Evolutionary conservation across 2,329 filamentous ascomycete species (phyloP).

Genomic region (Phoma herbarum): DNA sequence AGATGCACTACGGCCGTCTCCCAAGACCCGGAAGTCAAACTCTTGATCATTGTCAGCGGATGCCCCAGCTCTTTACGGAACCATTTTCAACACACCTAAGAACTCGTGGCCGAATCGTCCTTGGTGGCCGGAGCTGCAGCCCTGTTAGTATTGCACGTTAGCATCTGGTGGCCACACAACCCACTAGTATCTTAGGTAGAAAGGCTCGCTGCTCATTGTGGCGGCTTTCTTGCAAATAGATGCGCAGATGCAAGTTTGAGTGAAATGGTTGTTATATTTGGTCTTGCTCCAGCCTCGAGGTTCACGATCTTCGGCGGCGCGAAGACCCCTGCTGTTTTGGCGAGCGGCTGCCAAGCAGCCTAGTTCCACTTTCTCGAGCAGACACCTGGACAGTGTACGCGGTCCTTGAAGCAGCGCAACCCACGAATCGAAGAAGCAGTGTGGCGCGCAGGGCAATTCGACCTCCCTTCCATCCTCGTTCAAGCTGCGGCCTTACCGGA

Average conservation of each 20-base stretch:
- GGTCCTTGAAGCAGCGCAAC: constrained; percentile 37
- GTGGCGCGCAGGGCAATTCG: constrained; percentile 31
- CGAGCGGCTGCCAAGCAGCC: constrained; percentile 25
- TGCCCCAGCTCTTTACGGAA: background rate
- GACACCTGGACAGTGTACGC: constrained; percentile 48
- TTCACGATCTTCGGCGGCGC: constrained; percentile 37
- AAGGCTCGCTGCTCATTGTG: constrained; percentile 79
- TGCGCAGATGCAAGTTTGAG: background rate
- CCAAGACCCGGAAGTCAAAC: constrained; percentile 93
- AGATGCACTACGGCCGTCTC: constrained; percentile 90
- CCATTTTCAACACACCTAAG: constrained; percentile 72
- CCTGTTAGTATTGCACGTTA: constrained; percentile 30
- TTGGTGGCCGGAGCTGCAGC: constrained; percentile 88
- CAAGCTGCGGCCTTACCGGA: constrained; percentile 26
- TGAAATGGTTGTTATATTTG: constrained; percentile 18
- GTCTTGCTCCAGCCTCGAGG: constrained; percentile 12
- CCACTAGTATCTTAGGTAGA: constrained; percentile 98
- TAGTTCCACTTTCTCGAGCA: constrained; percentile 48
- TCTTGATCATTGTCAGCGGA: constrained; percentile 64
- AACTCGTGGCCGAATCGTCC: constrained; percentile 99
- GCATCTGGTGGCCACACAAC: constrained; percentile 45
- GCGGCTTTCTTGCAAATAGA: constrained; percentile 18
- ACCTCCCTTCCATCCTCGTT: constrained; percentile 13
- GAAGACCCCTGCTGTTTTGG: constrained; percentile 37
- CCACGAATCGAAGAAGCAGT: constrained; percentile 29